Conservation (phyloP, 805 yeast genomes). For the Torulaspora gathmanii region DNA sequence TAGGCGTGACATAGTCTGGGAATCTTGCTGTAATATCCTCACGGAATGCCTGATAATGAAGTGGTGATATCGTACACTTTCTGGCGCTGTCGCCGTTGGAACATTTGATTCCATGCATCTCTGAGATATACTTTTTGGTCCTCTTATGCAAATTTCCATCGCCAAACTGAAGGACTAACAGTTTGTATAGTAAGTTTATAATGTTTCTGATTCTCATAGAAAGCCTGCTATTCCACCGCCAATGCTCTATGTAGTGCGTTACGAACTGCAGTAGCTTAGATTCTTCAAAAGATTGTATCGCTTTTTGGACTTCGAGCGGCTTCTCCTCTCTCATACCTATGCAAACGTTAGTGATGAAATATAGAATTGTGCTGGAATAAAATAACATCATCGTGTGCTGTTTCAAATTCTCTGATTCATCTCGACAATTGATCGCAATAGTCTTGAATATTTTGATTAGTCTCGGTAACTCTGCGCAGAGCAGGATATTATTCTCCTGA, state of each 20-base stretch:
- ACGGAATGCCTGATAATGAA: conserved; percentile 78
- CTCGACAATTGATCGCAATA: conserved; percentile 27
- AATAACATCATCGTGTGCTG: conserved; percentile 22
- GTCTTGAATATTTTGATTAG: conserved; percentile 20
- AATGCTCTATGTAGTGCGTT: conserved; percentile 51
- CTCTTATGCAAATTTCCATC: conserved; percentile 38
- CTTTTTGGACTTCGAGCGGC: conserved; percentile 1
- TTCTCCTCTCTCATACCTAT: conserved; percentile 20
- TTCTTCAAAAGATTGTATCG: conserved; percentile 17
- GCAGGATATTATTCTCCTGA: conserved; percentile 22
- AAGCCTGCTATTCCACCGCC: conserved; percentile 54
- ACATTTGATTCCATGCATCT: conserved; percentile 37
- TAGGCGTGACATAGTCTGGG: conserved; percentile 61
- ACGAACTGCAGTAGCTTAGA: conserved; percentile 42
- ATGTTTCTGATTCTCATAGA: conserved; percentile 53
- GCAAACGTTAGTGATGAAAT: conserved; percentile 19
- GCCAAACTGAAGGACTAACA: conserved; percentile 61
- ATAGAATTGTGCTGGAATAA: conserved; percentile 28
- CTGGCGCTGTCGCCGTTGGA: conserved; percentile 25
- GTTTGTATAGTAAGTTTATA: conserved; percentile 49
- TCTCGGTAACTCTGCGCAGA: conserved; percentile 14
- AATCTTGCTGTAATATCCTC: conserved; percentile 70
- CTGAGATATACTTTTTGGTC: conserved; percentile 45
- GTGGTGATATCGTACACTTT: conserved; percentile 58
- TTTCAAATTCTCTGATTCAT: conserved; percentile 18